A percentile compares a stretch with the other conserved stretches of the same genome.
These are phyloP conservation scores for Hygrocybe coccinea DNA, from an alignment of 768 basidiomycete species.

Conservation along the genomic window DNA sequence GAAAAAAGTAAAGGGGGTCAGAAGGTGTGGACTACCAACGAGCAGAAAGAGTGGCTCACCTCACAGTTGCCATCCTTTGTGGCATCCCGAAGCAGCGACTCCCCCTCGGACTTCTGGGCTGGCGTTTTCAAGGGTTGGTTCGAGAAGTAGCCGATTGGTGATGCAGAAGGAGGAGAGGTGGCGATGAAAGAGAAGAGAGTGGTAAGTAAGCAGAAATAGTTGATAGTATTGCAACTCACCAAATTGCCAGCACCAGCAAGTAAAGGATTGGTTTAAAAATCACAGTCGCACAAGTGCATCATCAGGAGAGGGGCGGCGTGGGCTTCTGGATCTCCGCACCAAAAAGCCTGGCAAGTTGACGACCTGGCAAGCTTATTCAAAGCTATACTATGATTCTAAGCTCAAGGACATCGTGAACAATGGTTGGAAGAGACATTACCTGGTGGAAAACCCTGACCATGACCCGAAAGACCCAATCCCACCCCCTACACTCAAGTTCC, in stretches of 20 bases:
- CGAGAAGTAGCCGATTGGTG: background rate
- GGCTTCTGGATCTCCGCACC: background rate
- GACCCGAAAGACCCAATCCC: background rate
- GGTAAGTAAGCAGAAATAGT: background rate
- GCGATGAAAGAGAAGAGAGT: background rate
- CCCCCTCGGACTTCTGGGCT: background rate
- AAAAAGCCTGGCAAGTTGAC: background rate
- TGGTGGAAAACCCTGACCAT: background rate
- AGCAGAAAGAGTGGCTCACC: conserved; percentile 2
- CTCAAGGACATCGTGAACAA: background rate
- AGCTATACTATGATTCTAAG: background rate
- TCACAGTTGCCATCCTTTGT: background rate
- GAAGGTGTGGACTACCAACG: background rate
- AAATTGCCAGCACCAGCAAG: background rate
- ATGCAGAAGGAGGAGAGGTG: background rate
- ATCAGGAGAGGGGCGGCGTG: background rate
- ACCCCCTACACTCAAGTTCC: background rate
- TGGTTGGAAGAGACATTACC: background rate
- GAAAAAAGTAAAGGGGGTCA: background rate
- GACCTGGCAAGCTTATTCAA: background rate
- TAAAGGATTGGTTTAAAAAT: conserved; percentile 1
- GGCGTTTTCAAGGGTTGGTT: background rate
- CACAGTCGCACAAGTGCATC: background rate
- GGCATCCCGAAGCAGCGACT: background rate
- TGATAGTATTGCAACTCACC: no score